These are phyloP conservation scores for Populus hybrid DNA, from an alignment of 441 rosid species.

Conservation along the genomic window DNA sequence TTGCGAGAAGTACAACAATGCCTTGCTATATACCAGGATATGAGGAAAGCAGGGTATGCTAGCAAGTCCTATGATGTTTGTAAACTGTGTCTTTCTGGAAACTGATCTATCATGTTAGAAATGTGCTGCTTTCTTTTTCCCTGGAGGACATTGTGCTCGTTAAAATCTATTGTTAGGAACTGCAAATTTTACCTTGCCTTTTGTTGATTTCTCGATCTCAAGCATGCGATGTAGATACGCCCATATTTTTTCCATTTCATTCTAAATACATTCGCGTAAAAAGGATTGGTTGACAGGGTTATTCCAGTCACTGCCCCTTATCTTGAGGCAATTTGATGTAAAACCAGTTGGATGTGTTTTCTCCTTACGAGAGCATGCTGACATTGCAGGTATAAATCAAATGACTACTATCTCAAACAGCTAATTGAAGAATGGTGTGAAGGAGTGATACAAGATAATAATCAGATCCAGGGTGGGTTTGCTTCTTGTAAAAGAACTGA, in stretches of 20 bases:
- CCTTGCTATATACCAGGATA: slow-evolving; percentile 80
- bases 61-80: neutral
- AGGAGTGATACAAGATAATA: slow-evolving; percentile 66
- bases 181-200: neutral
- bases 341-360: neutral
- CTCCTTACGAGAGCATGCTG: slow-evolving; percentile 3
- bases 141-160: neutral
- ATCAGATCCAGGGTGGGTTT: slow-evolving; percentile 33
- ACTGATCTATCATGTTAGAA: neutral
- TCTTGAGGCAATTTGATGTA: neutral
- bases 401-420: slow-evolving; percentile 75
- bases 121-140: neutral
- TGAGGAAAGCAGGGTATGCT: slow-evolving; percentile 90
- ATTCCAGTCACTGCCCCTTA: neutral
- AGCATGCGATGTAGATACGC: neutral
- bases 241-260: neutral
- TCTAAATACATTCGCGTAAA: neutral
- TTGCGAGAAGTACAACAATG: slow-evolving; percentile 83
- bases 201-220: neutral
- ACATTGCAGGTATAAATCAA: slow-evolving; percentile 67
- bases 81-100: neutral
- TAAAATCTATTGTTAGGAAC: neutral
- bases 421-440: slow-evolving; percentile 97
- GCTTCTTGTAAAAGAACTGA: slow-evolving; percentile 35
- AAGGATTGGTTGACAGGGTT: neutral